Evolutionary conservation across 202 grass and related monocot species (phyloP), one percentile per base, ranked within the genome.

Genomic region (Panicum hallii): DNA sequence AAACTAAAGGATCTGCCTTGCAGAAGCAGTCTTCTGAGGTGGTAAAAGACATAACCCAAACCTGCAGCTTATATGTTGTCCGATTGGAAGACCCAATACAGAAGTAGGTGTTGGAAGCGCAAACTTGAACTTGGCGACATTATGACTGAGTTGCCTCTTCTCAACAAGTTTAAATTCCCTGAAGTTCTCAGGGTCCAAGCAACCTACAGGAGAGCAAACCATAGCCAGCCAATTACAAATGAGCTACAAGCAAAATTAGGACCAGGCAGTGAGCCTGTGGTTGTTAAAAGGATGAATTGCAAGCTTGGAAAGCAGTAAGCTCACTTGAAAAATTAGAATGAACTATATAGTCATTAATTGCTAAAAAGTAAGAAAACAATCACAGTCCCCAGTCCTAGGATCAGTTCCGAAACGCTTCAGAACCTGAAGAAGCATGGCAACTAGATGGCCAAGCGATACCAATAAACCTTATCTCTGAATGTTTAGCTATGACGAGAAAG

Each of bases 61-160:
- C 92, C 95, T 97, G 92, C 95, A 97, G 79, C 92, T 95, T 65
- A 95, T 95, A 73, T 95, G 95, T 54, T 98, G 90, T 44, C 95
- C 95, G 69, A 97, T 94, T 56, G 92, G 92, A 83, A 97, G 92
- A 34, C 92, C 92, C 63, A 97, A 43, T 54, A 80, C 82, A 85
- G 92, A 97, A 87, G 95, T 90, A 82, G 89, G 87, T 20, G 90
- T 85, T 23, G 87, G 95, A 36, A 95, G 92, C 36, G 63, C 79
- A 72, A 95, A 97, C 56, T 89, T 90, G 77, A 95, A 95, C 74
- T 87, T 95, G 38, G 90, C 89, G 49, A 95, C 92, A 42, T 95
- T 95, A 76, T 93, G 92, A 63, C 92, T 95, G 38, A 95, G 62
- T 61, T 97, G 95, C 62, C 63, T 83, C 87, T 91, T 97, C 77